These are phyloP conservation scores for Stipa capillata DNA, from an alignment of 176 grass and related monocot genomes.

Conservation along the genomic window DNA sequence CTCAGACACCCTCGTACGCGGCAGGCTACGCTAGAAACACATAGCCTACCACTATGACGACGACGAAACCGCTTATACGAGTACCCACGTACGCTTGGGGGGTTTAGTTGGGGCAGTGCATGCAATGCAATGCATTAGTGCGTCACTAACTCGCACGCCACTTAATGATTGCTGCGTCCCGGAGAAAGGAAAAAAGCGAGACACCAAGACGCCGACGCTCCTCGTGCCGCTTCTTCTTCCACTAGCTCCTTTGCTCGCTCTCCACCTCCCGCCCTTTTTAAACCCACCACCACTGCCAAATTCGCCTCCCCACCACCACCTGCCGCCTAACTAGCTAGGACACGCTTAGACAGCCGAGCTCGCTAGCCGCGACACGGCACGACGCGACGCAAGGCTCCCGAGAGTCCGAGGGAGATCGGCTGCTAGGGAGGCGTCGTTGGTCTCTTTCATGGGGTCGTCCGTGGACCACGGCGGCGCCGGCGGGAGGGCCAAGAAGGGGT, in stretches of 20 bases:
- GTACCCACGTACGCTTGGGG: too few species aligned
- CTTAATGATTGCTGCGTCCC: slow-evolving; percentile 11
- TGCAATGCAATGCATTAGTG: slow-evolving; percentile 25
- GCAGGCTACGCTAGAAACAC: not conserved
- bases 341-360: not conserved
- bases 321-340: not conserved
- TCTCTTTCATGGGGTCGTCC: slow-evolving; percentile 23
- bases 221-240: slow-evolving; percentile 4
- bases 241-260: not conserved
- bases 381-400: slow-evolving; percentile 2
- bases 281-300: slow-evolving; percentile 42
- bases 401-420: not conserved
- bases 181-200: not conserved
- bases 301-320: slow-evolving; percentile 28
- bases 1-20: not conserved
- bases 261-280: slow-evolving; percentile 57
- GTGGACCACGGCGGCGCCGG: slow-evolving; percentile 20
- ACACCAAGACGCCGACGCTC: slow-evolving; percentile 18
- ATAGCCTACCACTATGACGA: not conserved
- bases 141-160: slow-evolving; percentile 25
- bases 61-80: not conserved
- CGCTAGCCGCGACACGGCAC: not conserved
- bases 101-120: too few species aligned
- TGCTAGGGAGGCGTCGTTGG: not conserved
- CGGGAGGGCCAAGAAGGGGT: slow-evolving; percentile 26